Conservation (phyloP, 805 yeast genomes). For the Lipomyces spencermartinsiae region DNA sequence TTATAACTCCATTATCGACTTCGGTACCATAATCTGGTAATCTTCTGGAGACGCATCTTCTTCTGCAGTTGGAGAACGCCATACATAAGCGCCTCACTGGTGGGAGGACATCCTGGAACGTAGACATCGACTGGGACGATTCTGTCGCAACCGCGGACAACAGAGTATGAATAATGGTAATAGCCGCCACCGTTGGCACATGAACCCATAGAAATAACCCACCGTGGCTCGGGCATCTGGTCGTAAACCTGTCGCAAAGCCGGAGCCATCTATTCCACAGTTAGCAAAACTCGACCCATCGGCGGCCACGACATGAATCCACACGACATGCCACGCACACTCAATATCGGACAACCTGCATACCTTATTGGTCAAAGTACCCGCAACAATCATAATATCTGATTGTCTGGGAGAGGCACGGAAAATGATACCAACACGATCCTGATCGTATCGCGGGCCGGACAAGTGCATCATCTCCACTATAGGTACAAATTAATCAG, state of each 20-base stretch:
- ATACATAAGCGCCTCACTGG: conserved; percentile 88
- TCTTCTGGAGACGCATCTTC: conserved; percentile 83
- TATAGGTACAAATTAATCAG: not conserved
- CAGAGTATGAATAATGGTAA: conserved; percentile 87
- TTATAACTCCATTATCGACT: conserved; percentile 26
- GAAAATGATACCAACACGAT: conserved; percentile 88
- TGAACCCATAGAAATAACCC: conserved; percentile 94
- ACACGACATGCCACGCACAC: not conserved
- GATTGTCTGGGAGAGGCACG: conserved; percentile 94
- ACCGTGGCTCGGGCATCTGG: conserved; percentile 93
- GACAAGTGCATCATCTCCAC: conserved; percentile 96
- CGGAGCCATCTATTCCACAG: conserved; percentile 69
- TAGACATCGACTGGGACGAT: conserved; percentile 87
- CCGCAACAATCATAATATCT: conserved; percentile 91
- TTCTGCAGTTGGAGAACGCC: conserved; percentile 88
- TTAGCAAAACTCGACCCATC: not conserved
- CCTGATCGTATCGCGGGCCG: conserved; percentile 90
- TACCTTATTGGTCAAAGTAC: conserved; percentile 79
- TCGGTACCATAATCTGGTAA: conserved; percentile 63
- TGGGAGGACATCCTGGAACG: conserved; percentile 94
- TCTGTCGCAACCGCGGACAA: conserved; percentile 89
- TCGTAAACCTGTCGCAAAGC: conserved; percentile 91
- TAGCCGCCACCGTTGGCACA: conserved; percentile 96
- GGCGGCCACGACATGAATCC: not conserved
- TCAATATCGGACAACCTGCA: not conserved